Evolutionary conservation across 2,329 filamentous ascomycete genomes (phyloP).

Genomic region (Trichophaea hybrida): DNA sequence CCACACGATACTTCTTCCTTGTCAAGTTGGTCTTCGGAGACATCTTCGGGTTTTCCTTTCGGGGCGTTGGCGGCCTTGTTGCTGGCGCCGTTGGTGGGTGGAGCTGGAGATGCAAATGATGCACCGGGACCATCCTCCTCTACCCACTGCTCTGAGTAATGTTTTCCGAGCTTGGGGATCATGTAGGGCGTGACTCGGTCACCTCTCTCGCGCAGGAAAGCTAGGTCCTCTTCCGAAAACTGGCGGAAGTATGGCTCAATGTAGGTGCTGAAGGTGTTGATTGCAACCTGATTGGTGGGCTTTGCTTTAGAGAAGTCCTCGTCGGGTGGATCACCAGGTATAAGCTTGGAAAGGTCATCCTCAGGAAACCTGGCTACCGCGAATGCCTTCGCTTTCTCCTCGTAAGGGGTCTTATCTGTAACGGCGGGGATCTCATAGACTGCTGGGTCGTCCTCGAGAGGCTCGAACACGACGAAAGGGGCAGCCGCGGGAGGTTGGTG

Average conservation of each 20-base stretch:
- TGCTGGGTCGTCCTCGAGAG: conserved; percentile 54
- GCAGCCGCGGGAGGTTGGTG: conserved; percentile 23
- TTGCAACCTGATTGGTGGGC: conserved; percentile 84
- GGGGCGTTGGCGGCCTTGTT: conserved; percentile 50
- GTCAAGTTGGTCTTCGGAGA: conserved; percentile 74
- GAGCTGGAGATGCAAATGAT: conserved; percentile 8
- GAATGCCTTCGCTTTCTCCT: conserved; percentile 78
- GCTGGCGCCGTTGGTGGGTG: conserved; percentile 15
- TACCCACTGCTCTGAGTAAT: conserved; percentile 83
- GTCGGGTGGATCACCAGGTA: conserved; percentile 78
- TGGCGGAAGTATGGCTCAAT: conserved; percentile 82
- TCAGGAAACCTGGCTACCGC: conserved; percentile 73
- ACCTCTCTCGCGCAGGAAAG: conserved; percentile 78
- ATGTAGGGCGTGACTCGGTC: conserved; percentile 72
- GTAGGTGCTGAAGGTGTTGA: conserved; percentile 82
- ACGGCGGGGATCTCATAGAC: conserved; percentile 80
- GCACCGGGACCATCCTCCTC: conserved; percentile 78
- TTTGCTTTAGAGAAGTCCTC: conserved; percentile 93
- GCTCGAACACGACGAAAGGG: conserved; percentile 25
- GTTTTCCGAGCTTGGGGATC: conserved; percentile 70
- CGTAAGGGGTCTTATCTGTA: conserved; percentile 59
- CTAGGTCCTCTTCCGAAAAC: conserved; percentile 83
- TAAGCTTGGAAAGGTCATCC: conserved; percentile 66
- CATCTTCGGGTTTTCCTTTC: conserved; percentile 69
- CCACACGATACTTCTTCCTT: conserved; percentile 85